These are phyloP conservation scores for Gonapodya sp. DNA, from an alignment of 192 early-diverging fungal species.

Conservation along the genomic window DNA sequence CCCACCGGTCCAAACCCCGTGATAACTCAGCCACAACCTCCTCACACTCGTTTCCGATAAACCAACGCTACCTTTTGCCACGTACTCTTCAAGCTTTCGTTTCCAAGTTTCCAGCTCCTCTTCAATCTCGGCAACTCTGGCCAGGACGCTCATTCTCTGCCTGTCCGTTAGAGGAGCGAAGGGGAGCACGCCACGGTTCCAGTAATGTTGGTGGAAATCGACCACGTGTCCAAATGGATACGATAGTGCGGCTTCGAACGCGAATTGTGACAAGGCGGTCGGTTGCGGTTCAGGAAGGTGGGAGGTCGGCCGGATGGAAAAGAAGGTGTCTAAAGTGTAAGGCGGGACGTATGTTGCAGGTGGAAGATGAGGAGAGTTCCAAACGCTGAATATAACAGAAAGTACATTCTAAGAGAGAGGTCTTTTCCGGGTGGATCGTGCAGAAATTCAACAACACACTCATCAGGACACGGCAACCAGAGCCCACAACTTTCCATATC, in stretches of 20 bases:
- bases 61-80: not conserved
- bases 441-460: not conserved
- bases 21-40: not conserved
- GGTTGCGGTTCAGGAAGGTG: not conserved
- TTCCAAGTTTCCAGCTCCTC: not conserved
- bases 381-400: too few species aligned
- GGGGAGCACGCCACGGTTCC: not conserved
- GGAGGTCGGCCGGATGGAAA: not conserved
- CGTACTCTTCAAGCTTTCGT: not conserved
- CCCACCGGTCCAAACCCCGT: not conserved
- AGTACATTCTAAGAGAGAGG: too few species aligned
- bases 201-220: not conserved
- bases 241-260: not conserved
- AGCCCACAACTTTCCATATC: not conserved
- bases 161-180: not conserved
- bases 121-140: not conserved
- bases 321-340: not conserved
- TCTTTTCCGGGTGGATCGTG: too few species aligned
- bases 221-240: not conserved
- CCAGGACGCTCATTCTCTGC: not conserved
- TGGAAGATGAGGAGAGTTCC: too few species aligned
- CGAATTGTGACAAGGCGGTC: not conserved
- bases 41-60: not conserved
- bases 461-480: not conserved
- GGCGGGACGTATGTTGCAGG: not conserved